phyloP scores from a whole-genome alignment of 139 green algal genomes.

The Chlorella sp. region DNA sequence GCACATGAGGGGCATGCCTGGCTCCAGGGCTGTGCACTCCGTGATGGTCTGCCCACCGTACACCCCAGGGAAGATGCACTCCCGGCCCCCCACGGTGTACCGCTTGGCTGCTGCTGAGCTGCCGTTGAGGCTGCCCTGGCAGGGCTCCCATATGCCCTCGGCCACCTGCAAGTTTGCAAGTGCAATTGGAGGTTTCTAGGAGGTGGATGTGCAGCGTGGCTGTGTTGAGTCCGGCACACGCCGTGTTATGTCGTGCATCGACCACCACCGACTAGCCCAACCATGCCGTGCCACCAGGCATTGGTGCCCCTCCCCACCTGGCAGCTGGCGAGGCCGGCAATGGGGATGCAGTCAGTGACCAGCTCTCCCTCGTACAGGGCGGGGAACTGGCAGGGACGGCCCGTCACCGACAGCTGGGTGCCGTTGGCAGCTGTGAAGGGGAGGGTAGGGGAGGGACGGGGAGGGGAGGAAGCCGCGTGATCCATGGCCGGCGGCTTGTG shows the following conservation, averaged over 20 bases:
- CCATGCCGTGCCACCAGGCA: background rate
- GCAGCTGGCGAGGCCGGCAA: background rate
- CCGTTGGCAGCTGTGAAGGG: background rate
- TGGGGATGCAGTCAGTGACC: constrained; percentile 17
- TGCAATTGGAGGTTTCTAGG: background rate
- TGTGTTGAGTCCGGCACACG: no score
- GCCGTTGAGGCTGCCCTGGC: background rate
- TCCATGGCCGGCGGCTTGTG: no score
- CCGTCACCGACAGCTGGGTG: background rate
- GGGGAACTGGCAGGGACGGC: constrained; percentile 22
- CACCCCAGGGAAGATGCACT: constrained; percentile 18
- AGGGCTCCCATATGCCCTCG: constrained; percentile 5
- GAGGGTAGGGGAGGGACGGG: background rate
- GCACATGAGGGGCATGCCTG: background rate
- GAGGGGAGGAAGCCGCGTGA: background rate
- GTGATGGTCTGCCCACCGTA: background rate
- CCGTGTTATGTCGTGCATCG: no score
- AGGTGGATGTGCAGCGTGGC: background rate
- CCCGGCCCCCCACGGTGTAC: background rate
- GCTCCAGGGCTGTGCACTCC: background rate
- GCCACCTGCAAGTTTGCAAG: background rate
- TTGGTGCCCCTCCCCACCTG: background rate
- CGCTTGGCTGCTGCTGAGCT: background rate
- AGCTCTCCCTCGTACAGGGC: constrained; percentile 25
- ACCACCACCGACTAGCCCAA: no score